Conservation (phyloP, 768 basidiomycete species). For the Sarcomyxa edulis region DNA sequence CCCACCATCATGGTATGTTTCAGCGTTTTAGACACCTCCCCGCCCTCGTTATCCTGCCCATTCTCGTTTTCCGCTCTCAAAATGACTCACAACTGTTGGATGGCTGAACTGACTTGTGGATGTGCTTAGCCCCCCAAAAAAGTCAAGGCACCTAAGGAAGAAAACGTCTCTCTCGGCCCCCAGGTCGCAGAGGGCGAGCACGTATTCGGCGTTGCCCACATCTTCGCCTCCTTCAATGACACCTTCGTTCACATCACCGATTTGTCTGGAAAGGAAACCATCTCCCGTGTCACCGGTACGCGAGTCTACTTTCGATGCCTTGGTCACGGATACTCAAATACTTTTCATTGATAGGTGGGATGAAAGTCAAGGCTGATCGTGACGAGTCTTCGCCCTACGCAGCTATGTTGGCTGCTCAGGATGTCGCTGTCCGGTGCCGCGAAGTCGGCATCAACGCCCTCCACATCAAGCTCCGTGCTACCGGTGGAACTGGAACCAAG, state of each 20-base stretch:
- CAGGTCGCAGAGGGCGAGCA: constrained; percentile 95
- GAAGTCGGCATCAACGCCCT: constrained; percentile 98
- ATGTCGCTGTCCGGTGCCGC: constrained; percentile 92
- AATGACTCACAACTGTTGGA: too few species aligned
- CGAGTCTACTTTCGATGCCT: constrained; percentile 5
- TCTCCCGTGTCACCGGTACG: constrained; percentile 94
- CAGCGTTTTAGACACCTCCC: too few species aligned
- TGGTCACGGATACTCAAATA: neutral
- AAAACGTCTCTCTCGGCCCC: constrained; percentile 88
- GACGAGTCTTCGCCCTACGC: constrained; percentile 98
- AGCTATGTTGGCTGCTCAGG: constrained; percentile 98
- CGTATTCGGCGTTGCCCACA: constrained; percentile 98
- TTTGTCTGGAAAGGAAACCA: constrained; percentile 98
- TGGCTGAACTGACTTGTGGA: constrained; percentile 43
- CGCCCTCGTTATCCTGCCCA: too few species aligned
- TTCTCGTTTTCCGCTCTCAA: too few species aligned
- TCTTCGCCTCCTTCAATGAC: constrained; percentile 99
- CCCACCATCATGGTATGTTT: too few species aligned
- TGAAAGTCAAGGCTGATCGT: constrained; percentile 99
- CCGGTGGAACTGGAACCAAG: constrained; percentile 97
- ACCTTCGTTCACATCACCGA: constrained; percentile 99
- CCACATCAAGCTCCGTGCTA: constrained; percentile 98
- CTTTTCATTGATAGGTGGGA: constrained; percentile 59
- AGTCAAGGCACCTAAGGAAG: constrained; percentile 72
- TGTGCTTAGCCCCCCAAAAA: constrained; percentile 78